phyloP scores from a whole-genome alignment of 2,329 filamentous ascomycete species.

The Bimuria novae-zelandiae region DNA sequence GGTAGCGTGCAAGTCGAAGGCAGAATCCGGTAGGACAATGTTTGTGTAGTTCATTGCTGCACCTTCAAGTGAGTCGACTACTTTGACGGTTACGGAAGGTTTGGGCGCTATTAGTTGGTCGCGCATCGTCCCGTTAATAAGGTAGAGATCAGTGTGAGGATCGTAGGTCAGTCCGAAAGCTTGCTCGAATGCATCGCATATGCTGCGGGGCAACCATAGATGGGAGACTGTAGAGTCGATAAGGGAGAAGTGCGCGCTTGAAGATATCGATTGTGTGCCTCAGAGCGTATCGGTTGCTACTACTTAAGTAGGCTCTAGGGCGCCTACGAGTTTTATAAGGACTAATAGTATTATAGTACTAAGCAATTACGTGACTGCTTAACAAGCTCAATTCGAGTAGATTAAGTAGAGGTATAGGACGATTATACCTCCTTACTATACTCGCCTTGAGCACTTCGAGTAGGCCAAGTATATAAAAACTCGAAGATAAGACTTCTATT shows the following conservation, averaged over 20 bases:
- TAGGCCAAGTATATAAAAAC: too few species aligned
- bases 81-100: constrained; percentile 46
- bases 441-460: too few species aligned
- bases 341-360: too few species aligned
- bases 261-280: constrained; percentile 42
- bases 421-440: too few species aligned
- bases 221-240: constrained; percentile 50
- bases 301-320: constrained; percentile 38
- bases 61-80: constrained; percentile 35
- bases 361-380: too few species aligned
- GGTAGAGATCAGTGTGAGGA: constrained; percentile 33
- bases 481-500: too few species aligned
- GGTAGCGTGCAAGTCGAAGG: constrained; percentile 53
- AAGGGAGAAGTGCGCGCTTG: constrained; percentile 38
- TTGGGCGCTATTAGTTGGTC: constrained; percentile 27
- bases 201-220: constrained; percentile 47
- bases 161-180: constrained; percentile 45
- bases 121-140: constrained; percentile 26
- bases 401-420: too few species aligned
- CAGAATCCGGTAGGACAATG: constrained; percentile 53
- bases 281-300: constrained; percentile 36
- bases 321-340: constrained; percentile 39
- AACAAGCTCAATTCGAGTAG: too few species aligned
- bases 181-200: constrained; percentile 47
- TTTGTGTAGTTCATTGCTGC: constrained; percentile 45